Evolutionary conservation across 371 early-diverging fungal species (phyloP).

Genomic region (Circinella minor): DNA sequence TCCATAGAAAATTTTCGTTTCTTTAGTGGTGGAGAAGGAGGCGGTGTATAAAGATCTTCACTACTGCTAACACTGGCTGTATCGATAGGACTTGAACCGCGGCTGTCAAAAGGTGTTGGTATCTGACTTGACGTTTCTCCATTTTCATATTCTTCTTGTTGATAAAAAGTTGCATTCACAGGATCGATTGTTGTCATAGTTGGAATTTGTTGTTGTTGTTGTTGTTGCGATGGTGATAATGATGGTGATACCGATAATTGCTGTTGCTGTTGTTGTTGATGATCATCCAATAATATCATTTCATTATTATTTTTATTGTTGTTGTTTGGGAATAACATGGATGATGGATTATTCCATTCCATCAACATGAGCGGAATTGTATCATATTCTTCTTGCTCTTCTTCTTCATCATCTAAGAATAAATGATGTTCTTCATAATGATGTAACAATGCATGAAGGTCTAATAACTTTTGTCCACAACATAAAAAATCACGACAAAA

Average conservation of each 20-base stretch:
- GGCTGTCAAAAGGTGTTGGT: slow-evolving; percentile 1
- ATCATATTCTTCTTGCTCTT: not conserved
- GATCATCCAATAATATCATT: not conserved
- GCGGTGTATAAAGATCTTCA: slow-evolving; percentile 8
- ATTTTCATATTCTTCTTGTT: not conserved
- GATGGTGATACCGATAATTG: no score
- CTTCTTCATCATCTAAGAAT: slow-evolving; percentile 54
- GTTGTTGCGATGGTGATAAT: no score
- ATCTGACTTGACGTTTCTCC: not conserved
- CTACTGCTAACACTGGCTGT: not conserved
- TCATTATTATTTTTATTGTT: not conserved
- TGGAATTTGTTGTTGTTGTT: not conserved
- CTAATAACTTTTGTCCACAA: slow-evolving; percentile 78
- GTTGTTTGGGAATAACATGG: not conserved
- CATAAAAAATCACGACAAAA: slow-evolving; percentile 92
- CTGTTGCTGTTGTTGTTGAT: no score
- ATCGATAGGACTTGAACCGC: not conserved
- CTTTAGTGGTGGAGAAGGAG: slow-evolving; percentile 1
- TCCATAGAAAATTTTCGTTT: slow-evolving; percentile 9
- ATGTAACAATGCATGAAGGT: slow-evolving; percentile 88
- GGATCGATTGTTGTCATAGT: not conserved
- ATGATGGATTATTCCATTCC: not conserved
- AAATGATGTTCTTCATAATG: slow-evolving; percentile 93
- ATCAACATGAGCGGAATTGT: not conserved
- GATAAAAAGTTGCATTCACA: slow-evolving; percentile 15